Percentiles rank a stretch among this genome's conserved stretches.
phyloP scores from a whole-genome alignment of 169 alveolate species.

The Toxoplasma gondii region DNA sequence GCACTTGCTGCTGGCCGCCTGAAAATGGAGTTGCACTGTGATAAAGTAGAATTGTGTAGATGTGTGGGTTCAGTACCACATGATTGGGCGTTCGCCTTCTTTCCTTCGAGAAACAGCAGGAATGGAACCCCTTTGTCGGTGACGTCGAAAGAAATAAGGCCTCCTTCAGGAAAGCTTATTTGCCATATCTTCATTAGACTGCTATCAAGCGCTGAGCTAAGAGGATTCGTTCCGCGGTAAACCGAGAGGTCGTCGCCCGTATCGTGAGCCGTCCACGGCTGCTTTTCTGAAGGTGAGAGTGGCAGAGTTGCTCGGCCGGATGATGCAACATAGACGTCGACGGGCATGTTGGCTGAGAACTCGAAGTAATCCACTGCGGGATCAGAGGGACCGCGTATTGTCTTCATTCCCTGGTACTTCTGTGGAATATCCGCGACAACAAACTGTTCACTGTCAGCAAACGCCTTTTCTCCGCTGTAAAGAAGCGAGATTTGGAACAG shows the following conservation, averaged over 20 bases:
- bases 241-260: slow-evolving; percentile 16
- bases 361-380: slow-evolving; percentile 26
- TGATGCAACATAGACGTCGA: slow-evolving; percentile 76
- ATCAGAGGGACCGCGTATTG: slow-evolving; percentile 68
- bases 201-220: slow-evolving; percentile 14
- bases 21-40: background rate
- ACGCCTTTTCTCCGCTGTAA: slow-evolving; percentile 71
- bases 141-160: background rate
- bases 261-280: slow-evolving; percentile 48
- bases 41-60: background rate
- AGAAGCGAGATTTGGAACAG: slow-evolving; percentile 71
- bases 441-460: slow-evolving; percentile 68
- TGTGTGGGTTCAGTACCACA: slow-evolving; percentile 33
- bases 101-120: slow-evolving; percentile 31
- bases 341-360: slow-evolving; percentile 73
- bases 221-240: background rate
- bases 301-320: slow-evolving; percentile 58
- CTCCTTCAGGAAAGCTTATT: background rate
- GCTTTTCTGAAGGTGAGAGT: background rate
- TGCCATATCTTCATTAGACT: background rate
- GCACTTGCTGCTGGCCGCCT: slow-evolving; percentile 59
- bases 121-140: slow-evolving; percentile 30
- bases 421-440: slow-evolving; percentile 75
- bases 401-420: slow-evolving; percentile 71
- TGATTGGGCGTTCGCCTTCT: background rate